Conservation (phyloP, 257 asterid genomes). For the Lycium barbarum region DNA sequence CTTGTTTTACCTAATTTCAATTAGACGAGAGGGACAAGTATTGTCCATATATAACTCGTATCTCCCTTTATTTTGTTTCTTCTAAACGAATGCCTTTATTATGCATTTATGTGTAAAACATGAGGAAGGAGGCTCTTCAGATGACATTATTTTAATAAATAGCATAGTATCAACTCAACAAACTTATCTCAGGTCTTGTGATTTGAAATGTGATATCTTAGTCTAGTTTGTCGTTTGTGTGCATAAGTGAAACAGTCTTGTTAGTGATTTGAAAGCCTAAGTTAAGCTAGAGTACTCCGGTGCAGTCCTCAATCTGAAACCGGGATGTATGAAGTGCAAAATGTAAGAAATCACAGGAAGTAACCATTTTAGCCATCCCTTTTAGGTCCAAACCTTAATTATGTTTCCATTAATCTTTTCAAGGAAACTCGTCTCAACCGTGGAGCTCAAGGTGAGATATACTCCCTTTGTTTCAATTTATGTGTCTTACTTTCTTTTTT, state of each 20-base stretch:
- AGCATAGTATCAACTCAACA: neutral
- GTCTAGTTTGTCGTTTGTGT: neutral
- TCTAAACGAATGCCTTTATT: neutral
- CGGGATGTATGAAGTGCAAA: neutral
- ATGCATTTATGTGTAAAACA: neutral
- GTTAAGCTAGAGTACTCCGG: neutral
- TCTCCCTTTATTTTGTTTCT: neutral
- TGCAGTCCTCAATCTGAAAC: neutral
- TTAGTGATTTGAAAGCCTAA: neutral
- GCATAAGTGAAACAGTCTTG: neutral
- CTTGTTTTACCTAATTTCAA: neutral
- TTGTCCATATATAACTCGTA: neutral
- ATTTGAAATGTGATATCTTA: neutral
- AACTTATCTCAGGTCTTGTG: neutral
- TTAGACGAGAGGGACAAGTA: neutral
- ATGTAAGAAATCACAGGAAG: neutral
- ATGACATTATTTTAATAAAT: neutral
- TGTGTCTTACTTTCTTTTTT: no score
- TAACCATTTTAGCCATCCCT: no score
- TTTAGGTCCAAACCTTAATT: neutral
- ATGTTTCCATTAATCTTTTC: neutral
- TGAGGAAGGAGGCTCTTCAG: constrained; percentile 1
- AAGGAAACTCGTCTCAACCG: neutral
- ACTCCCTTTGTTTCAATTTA: no score
- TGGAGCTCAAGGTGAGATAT: neutral